Evolutionary conservation across 208 protist genomes (phyloP), one percentile per base, ranked within the genome.

Genomic region (Trypanosomatidae sp.): DNA sequence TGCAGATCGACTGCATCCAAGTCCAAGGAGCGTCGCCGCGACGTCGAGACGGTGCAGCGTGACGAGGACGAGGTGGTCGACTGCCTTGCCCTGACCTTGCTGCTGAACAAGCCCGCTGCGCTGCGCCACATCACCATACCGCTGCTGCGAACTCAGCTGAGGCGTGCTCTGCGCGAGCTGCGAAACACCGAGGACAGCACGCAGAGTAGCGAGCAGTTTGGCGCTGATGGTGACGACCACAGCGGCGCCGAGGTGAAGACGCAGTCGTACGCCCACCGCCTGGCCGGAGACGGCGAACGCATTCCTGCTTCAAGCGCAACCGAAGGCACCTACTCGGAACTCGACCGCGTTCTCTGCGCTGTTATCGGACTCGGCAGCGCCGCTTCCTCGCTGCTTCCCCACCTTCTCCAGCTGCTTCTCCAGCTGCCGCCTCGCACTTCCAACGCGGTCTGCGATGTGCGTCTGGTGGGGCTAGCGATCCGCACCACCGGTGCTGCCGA

Each of bases 401-500:
- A 68, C 3, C 76, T 95, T 5, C n/a, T 88, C 2, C 71, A 86
- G 15, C 72, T 87, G 41, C 76, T 95, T 19, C 53, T 73, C 3
- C 36, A 70, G 36, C 76, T 93, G 13, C 77, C 77, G 0, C 71
- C 75, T 33, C 78, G 78, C 19, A 73, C 58, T 33, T 15, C 43
- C 3, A 33, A 0, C 55, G 74, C 47, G 49, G 47, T 73, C 9
- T 84, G 83, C 28, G 72, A 82, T 36, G 25, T 69, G 10, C 73
- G 75, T 10, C 81, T 95, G 15, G 80, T 91, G 1, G 83, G 74
- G 0, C 85, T 95, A 2, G 86, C 90, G 9, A 82, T 92, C 30
- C 83, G 87, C 39, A 84, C 84, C 3, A 67, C 62, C 0, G 88
- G 90, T 19, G 90, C 81, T 8, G 79, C 76, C 36, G 77, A 88